Conservation (phyloP, 2,329 filamentous ascomycete species). For the Diplodia scrobiculata region DNA sequence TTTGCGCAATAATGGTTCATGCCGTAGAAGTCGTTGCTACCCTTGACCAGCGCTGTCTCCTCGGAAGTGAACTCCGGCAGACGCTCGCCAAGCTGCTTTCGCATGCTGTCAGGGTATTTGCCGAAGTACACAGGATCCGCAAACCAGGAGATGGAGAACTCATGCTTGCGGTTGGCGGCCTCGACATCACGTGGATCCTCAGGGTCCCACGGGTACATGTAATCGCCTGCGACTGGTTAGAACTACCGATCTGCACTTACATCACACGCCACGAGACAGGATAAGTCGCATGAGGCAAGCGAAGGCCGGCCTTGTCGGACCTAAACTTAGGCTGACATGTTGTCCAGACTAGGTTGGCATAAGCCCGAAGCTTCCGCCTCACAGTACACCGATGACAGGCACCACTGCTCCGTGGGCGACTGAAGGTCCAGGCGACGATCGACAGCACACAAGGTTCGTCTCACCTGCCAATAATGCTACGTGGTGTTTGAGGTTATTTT, state of each 20-base stretch:
- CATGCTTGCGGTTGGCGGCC: slow-evolving; percentile 77
- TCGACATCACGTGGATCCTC: slow-evolving; percentile 73
- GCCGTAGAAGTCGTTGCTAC: slow-evolving; percentile 91
- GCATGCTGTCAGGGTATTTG: slow-evolving; percentile 81
- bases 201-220: slow-evolving; percentile 79
- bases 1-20: slow-evolving; percentile 94
- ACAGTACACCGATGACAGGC: neutral
- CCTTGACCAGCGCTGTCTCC: slow-evolving; percentile 72
- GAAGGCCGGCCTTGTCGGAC: slow-evolving; percentile 1
- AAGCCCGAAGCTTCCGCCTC: slow-evolving; percentile 4
- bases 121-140: slow-evolving; percentile 85
- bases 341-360: slow-evolving; percentile 19
- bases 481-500: slow-evolving; percentile 12
- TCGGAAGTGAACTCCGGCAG: slow-evolving; percentile 74
- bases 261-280: slow-evolving; percentile 15
- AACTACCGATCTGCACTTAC: slow-evolving; percentile 4
- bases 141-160: slow-evolving; percentile 87
- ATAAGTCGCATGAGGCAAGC: slow-evolving; percentile 2
- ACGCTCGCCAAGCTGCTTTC: slow-evolving; percentile 74
- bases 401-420: neutral
- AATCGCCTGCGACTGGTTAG: slow-evolving; percentile 60
- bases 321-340: slow-evolving; percentile 6
- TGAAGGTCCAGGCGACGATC: slow-evolving; percentile 24
- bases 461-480: slow-evolving; percentile 10
- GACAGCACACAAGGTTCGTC: slow-evolving; percentile 19